A percentile compares a stretch with the other conserved stretches of the same genome.
These are phyloP conservation scores for Colletotrichum spinosum DNA, from an alignment of 2,329 filamentous ascomycete species.

Conservation along the genomic window DNA sequence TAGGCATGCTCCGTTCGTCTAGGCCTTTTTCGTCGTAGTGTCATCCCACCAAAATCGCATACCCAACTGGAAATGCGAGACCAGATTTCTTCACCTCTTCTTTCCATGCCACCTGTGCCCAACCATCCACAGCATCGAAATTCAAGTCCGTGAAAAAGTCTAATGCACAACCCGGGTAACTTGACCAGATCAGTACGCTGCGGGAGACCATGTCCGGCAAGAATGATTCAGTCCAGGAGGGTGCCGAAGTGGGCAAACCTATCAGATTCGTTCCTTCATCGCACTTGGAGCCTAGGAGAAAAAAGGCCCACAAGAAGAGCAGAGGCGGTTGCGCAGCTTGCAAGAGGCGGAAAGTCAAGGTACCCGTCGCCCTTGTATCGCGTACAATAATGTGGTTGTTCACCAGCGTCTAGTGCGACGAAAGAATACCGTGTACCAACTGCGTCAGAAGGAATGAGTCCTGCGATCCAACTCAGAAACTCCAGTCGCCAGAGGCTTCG, in stretches of 20 bases:
- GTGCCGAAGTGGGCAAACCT: neutral
- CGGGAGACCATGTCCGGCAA: neutral
- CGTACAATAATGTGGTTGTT: neutral
- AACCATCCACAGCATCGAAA: neutral
- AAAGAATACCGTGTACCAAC: constrained; percentile 42
- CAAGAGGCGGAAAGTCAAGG: constrained; percentile 47
- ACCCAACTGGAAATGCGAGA: constrained; percentile 8
- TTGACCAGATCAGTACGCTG: no score
- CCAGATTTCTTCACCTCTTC: neutral
- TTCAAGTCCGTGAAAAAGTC: neutral
- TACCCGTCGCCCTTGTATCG: constrained; percentile 21
- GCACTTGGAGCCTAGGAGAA: constrained; percentile 19
- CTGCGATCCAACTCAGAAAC: constrained; percentile 1
- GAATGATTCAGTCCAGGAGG: no score
- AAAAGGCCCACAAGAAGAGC: constrained; percentile 44
- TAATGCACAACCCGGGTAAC: no score
- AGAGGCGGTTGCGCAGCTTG: constrained; percentile 43
- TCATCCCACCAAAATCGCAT: neutral
- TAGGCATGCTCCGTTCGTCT: no score
- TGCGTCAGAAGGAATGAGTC: constrained; percentile 42
- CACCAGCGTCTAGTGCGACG: constrained; percentile 42
- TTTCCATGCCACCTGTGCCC: neutral
- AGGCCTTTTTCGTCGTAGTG: neutral
- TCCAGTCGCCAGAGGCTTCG: constrained; percentile 5
- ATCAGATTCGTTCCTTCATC: constrained; percentile 14